phyloP scores from a whole-genome alignment of 345 rosid species.

The Ceriops zippeliana region DNA sequence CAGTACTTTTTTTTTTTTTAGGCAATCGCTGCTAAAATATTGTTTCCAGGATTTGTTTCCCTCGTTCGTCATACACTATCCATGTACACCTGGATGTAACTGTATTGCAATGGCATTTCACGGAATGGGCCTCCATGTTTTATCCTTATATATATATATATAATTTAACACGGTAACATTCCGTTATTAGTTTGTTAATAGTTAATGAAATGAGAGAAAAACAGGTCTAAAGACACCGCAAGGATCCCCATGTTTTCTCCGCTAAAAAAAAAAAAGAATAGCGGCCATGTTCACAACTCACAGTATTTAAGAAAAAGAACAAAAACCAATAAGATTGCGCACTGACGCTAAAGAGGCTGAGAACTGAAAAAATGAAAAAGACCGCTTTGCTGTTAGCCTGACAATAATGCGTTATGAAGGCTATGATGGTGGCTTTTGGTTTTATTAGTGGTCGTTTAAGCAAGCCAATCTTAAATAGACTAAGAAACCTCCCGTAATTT shows the following conservation, averaged over 20 bases:
- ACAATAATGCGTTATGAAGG: not conserved
- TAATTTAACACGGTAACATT: not conserved
- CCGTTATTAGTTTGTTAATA: too few species aligned
- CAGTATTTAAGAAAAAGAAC: too few species aligned
- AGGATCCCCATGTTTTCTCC: too few species aligned
- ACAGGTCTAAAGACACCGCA: too few species aligned
- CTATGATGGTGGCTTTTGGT: not conserved
- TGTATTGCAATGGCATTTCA: not conserved
- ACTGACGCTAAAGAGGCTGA: not conserved
- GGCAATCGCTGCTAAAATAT: not conserved
- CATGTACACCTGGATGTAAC: slow-evolving; percentile 1
- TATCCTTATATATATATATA: not conserved
- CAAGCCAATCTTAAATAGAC: too few species aligned
- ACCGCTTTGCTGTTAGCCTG: not conserved
- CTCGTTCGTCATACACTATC: not conserved
- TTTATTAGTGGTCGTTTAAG: not conserved
- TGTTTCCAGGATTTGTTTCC: too few species aligned
- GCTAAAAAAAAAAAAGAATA: too few species aligned
- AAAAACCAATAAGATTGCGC: too few species aligned
- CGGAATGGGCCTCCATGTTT: slow-evolving; percentile 34
- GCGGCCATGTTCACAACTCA: too few species aligned
- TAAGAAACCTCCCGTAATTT: too few species aligned
- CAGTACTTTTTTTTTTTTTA: slow-evolving; percentile 15
- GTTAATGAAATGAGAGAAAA: too few species aligned
- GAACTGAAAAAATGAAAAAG: too few species aligned